Evolutionary conservation across 352 stramenopile genomes (phyloP).

Genomic region (Detonula confervacea): DNA sequence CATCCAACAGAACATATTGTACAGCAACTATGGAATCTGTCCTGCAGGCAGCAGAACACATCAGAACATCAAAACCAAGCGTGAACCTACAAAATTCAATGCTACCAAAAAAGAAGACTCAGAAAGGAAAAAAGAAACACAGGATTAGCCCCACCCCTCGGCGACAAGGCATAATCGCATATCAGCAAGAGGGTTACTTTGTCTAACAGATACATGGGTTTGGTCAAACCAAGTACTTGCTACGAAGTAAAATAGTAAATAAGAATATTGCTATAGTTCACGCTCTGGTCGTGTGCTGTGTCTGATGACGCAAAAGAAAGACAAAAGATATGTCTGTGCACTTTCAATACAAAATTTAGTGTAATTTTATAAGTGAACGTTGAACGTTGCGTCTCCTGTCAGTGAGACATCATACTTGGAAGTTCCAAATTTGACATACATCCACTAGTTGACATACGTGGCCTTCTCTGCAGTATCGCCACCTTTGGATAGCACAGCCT

Average conservation of each 20-base stretch:
- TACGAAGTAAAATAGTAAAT: neutral
- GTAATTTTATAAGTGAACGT: neutral
- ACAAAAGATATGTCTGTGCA: slow-evolving; percentile 7
- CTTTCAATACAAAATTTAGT: neutral
- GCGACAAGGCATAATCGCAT: no score
- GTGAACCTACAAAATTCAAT: neutral
- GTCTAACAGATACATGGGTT: neutral
- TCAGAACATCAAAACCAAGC: neutral
- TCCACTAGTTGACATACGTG: neutral
- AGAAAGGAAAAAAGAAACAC: neutral
- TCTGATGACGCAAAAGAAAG: slow-evolving; percentile 6
- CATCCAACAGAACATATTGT: neutral
- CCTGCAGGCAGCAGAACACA: neutral
- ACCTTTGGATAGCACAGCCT: neutral
- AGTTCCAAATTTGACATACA: neutral
- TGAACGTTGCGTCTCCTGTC: neutral
- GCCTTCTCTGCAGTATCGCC: neutral
- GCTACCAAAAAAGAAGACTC: no score
- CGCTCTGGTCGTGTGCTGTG: neutral
- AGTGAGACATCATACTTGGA: neutral
- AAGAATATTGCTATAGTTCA: neutral
- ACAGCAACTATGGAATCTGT: neutral
- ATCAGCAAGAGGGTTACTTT: neutral
- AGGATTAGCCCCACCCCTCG: no score
- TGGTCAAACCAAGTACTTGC: neutral